Evolutionary conservation across 345 rosid genomes (phyloP), one percentile per base, ranked within the genome.

Genomic region (Noccaea bulbosa): DNA sequence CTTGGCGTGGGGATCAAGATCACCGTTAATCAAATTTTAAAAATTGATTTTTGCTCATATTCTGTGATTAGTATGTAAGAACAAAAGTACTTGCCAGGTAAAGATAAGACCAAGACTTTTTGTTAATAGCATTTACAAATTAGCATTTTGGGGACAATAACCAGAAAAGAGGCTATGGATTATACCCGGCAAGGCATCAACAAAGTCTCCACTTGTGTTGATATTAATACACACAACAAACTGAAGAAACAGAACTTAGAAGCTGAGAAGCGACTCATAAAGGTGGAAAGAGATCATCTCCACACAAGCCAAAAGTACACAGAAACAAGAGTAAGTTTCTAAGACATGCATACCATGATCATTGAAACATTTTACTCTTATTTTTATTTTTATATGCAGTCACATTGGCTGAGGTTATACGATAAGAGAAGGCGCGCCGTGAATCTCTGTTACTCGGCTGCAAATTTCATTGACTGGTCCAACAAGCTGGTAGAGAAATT

Each of bases 271-370:
- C 63, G 57, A 44, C 69, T 63, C 33, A 54, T 41, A 5, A 61
- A 62, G 46, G 27, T 71, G 52, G 68, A 71, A 33, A 50, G 51
- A 61, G 68, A 44, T 24, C 41, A 71, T 52, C 69, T 71, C 47
- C 69, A 62, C 72, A 14, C 33, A 62, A 22, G 32, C 8, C 63
- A 60, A 24, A 62, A 51, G 50, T 20, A 65, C 67, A 69, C 59
- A 66, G 54, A 83, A 73, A 45, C 50, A 15, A 10, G 11, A 69
- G 58, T 56, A 55, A 11, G 71, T 72, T 38, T 15, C 55, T 2
- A 44, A n/a, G n/a, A n/a, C n/a, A n/a, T n/a, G n/a, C n/a, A n/a
- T n/a, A n/a, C n/a, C n/a, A n/a, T n/a, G n/a, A 38, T 43, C 44
- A 22, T 5, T 33, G 0, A 61, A 8, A 33, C 43, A 39, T 17